Conservation (phyloP, 1,284 basidiomycete species). For the Malassezia cuniculi region DNA sequence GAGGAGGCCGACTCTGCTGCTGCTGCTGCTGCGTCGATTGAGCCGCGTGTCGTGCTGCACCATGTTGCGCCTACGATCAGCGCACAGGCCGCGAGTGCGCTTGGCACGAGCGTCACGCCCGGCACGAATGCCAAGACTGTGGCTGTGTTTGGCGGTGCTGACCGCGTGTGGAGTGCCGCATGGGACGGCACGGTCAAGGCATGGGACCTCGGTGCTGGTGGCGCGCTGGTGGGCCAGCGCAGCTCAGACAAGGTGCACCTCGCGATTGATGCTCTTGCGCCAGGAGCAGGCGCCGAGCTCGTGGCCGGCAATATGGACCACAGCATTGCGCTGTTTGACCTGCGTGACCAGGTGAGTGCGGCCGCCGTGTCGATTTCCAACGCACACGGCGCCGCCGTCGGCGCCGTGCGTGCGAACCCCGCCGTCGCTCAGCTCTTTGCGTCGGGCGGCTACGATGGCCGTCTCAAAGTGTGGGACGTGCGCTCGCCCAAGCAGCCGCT, state of each 20-base stretch:
- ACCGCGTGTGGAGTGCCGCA: constrained; percentile 24
- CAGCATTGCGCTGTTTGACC: constrained; percentile 34
- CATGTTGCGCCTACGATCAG: constrained; percentile 9
- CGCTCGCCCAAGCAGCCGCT: constrained; percentile 31
- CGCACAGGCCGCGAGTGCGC: constrained; percentile 7
- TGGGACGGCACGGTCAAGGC: constrained; percentile 34
- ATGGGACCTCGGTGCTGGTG: constrained; percentile 30
- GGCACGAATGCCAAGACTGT: constrained; percentile 18
- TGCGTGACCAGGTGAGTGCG: constrained; percentile 16
- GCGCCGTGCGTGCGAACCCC: constrained; percentile 22
- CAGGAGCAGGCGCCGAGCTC: constrained; percentile 4
- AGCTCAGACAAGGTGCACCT: constrained; percentile 27
- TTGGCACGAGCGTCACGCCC: constrained; percentile 13
- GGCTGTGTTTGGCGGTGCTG: constrained; percentile 6
- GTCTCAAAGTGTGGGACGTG: constrained; percentile 36
- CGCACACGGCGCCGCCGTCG: constrained; percentile 28
- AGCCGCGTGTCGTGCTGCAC: constrained; percentile 6
- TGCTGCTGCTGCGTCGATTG: constrained; percentile 11
- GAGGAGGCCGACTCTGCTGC: constrained; percentile 1
- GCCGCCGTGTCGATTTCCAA: constrained; percentile 16
- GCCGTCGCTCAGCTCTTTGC: constrained; percentile 23
- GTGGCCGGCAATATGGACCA: constrained; percentile 33
- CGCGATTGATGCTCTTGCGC: constrained; percentile 16
- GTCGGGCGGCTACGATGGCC: constrained; percentile 21
- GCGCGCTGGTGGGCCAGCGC: constrained; percentile 8